Percentiles rank a stretch among this genome's conserved stretches.
These are phyloP conservation scores for Penicillium crystallinum DNA, from an alignment of 495 filamentous ascomycete species.

Conservation along the genomic window DNA sequence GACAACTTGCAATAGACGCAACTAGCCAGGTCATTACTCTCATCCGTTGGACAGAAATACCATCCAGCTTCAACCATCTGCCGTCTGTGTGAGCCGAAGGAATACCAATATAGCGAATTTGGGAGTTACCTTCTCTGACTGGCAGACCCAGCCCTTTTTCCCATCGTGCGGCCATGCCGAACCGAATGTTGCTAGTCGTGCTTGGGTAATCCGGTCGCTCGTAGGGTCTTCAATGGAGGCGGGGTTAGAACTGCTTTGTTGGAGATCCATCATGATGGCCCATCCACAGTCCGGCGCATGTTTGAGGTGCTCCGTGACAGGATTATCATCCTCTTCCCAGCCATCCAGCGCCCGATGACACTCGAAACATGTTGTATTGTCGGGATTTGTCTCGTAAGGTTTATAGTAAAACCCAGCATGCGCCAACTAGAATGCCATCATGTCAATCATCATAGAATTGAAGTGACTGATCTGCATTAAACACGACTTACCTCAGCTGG, in stretches of 20 bases:
- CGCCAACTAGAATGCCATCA: conserved; percentile 60
- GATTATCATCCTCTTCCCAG: conserved; percentile 82
- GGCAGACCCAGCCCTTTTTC: conserved; percentile 83
- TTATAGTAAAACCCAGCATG: conserved; percentile 86
- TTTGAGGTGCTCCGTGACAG: conserved; percentile 76
- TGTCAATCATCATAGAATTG: conserved; percentile 12
- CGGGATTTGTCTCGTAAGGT: conserved; percentile 64
- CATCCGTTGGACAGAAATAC: conserved; percentile 80
- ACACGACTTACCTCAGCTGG: conserved; percentile 54
- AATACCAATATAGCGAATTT: conserved; percentile 6
- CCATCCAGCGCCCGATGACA: conserved; percentile 76
- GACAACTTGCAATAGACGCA: conserved; percentile 84
- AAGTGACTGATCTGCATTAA: background rate
- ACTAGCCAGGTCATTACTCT: conserved; percentile 75
- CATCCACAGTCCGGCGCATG: conserved; percentile 79
- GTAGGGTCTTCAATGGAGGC: conserved; percentile 66
- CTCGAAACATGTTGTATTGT: conserved; percentile 86
- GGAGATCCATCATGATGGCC: conserved; percentile 74
- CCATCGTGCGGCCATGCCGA: conserved; percentile 79
- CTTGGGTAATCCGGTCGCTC: conserved; percentile 61
- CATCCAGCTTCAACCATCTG: conserved; percentile 90
- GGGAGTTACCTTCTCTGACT: conserved; percentile 67
- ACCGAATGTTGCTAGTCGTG: conserved; percentile 74
- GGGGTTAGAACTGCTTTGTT: conserved; percentile 57
- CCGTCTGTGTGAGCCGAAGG: conserved; percentile 8